Evolutionary conservation across 768 basidiomycete species (phyloP).

Genomic region (Hirschioporus abietinus): DNA sequence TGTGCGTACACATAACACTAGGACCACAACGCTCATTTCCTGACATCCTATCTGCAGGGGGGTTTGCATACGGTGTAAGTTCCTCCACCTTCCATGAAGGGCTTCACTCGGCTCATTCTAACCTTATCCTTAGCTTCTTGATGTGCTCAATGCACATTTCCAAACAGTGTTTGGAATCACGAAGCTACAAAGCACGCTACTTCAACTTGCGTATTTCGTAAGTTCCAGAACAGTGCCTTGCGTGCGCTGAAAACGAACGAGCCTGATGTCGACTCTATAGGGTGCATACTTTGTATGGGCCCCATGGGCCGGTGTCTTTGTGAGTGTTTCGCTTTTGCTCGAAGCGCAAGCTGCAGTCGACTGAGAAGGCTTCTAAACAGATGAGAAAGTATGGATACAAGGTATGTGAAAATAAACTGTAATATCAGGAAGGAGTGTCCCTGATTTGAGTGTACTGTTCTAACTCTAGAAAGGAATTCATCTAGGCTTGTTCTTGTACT

Average conservation of each 20-base stretch:
- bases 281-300: conserved; percentile 61
- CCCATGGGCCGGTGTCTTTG: conserved; percentile 52
- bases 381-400: conserved; percentile 66
- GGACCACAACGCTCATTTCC: background rate
- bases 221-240: conserved; percentile 15
- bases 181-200: conserved; percentile 66
- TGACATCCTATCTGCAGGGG: conserved; percentile 35
- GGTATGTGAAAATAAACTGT: conserved; percentile 21
- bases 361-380: conserved; percentile 23
- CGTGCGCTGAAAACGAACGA: background rate
- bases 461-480: conserved; percentile 50
- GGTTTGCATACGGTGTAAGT: conserved; percentile 61
- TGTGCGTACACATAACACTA: conserved; percentile 32
- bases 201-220: conserved; percentile 70
- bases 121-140: conserved; percentile 43
- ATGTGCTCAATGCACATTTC: conserved; percentile 70
- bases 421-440: too few species aligned
- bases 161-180: conserved; percentile 62
- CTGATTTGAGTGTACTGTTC: background rate
- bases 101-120: conserved; percentile 23
- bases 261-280: conserved; percentile 18
- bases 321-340: conserved; percentile 27
- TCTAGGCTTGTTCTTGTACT: conserved; percentile 53
- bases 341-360: background rate
- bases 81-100: background rate